Base-by-base conservation (phyloP, 2,329 filamentous ascomycete genomes). In the Clonostachys rosea region DNA sequence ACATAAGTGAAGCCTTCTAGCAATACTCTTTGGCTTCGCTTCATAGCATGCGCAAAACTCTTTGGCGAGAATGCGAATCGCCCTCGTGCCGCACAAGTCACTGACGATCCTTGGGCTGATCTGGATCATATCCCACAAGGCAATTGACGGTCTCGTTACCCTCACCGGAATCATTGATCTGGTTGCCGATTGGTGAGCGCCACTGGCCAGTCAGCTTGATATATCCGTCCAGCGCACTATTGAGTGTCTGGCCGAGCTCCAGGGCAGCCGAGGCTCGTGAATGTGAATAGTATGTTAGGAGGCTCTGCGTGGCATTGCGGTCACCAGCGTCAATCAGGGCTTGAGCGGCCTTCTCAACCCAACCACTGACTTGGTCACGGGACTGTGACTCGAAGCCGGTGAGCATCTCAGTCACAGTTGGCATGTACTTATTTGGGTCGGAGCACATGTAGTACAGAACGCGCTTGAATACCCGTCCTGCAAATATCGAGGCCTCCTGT, bases 141-240 rank as follows among this genome's bases (percentile, higher is more conserved):
- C 63, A 65, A 42, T 63, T 65, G n/a, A 64, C 60, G 7, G 61
- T 63, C 53, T 63, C 62, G 8, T 54, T 56, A 2, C 60, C 62
- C 30, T 61, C 53, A 6, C 59, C 60, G 8, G 55, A 50, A 45
- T 63, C 60, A 20, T 64, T 65, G 35, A 65, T 65, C 41, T 56
- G 43, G 34, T 63, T 62, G 10, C 59, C 59, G 24, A 50, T 50
- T 11, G 56, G 60, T 10, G 41, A 40, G 39, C 48, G 50, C 58
- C 56, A 61, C n/a, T 40, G 37, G 2, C 56, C 56, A 0, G 49
- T 50, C 5, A 60, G 48, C 52, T 61, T 60, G 34, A 56, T 50
- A 34, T 55, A 59, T 2, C 50, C 51, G 13, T 60, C 57, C 33
- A 60, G 50, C 6, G 56, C 53, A 13, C 50, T 49, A 13, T 44